These are phyloP conservation scores for Hypoxylon fragiforme DNA, from an alignment of 495 filamentous ascomycete species.

Conservation along the genomic window DNA sequence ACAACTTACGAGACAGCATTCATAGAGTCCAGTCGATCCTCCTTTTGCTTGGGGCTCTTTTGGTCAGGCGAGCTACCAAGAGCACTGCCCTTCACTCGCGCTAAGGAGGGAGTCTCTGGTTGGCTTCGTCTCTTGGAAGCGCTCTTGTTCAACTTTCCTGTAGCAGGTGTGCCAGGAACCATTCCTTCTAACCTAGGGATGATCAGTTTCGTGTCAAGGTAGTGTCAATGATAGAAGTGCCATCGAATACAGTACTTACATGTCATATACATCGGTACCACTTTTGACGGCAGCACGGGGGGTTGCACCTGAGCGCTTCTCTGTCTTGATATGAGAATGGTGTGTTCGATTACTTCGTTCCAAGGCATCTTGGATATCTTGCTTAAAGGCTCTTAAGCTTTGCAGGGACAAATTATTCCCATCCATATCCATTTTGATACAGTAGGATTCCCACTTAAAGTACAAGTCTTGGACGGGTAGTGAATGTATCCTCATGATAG, in stretches of 20 bases:
- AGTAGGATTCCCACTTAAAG: conserved; percentile 98
- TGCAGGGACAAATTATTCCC: conserved; percentile 70
- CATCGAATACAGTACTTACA: no score
- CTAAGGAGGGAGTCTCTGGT: conserved; percentile 48
- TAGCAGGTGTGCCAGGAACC: conserved; percentile 69
- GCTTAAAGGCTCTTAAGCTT: conserved; percentile 75
- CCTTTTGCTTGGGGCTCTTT: conserved; percentile 46
- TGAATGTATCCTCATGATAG: conserved; percentile 79
- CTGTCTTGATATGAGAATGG: conserved; percentile 51
- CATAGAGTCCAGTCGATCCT: conserved; percentile 45
- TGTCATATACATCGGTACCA: conserved; percentile 75
- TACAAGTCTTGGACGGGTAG: conserved; percentile 80
- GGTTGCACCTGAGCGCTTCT: conserved; percentile 66
- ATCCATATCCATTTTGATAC: conserved; percentile 82
- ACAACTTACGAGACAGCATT: conserved; percentile 42
- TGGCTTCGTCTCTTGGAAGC: conserved; percentile 62
- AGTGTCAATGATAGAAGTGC: no score
- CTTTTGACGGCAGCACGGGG: conserved; percentile 60
- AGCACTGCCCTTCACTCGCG: conserved; percentile 48
- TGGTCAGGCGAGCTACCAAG: conserved; percentile 52
- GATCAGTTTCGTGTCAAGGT: conserved; percentile 22
- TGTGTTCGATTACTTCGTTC: conserved; percentile 66
- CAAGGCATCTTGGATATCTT: conserved; percentile 79
- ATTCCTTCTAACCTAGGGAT: conserved; percentile 71
- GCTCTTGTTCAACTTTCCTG: conserved; percentile 53